These are phyloP conservation scores for Sclerotinia subarctica DNA, from an alignment of 2,329 filamentous ascomycete genomes.

Conservation along the genomic window DNA sequence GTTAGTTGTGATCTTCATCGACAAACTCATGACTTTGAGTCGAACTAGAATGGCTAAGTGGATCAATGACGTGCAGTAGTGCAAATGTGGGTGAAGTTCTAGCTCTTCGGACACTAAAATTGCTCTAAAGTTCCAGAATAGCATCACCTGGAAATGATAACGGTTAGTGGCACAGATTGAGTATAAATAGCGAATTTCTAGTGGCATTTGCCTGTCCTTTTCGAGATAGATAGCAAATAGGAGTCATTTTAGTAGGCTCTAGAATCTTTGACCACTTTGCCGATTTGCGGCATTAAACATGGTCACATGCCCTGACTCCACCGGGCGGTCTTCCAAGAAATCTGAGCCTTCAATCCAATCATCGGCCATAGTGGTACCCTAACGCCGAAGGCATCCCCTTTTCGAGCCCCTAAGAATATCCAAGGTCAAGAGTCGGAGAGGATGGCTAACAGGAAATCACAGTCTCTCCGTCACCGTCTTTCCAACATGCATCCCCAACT, in stretches of 20 bases:
- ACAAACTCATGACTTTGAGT: not conserved
- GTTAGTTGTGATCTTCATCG: not conserved
- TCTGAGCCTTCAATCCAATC: not conserved
- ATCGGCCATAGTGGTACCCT: not conserved
- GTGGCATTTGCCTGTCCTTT: not conserved
- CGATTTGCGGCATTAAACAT: not conserved
- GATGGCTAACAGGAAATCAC: not conserved
- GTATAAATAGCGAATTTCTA: not conserved
- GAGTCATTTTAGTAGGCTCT: not conserved
- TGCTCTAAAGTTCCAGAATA: not conserved
- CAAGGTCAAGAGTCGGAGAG: not conserved
- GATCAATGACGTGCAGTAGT: not conserved
- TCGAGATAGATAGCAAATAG: not conserved
- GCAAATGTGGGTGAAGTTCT: not conserved
- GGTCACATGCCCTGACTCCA: not conserved
- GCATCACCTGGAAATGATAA: not conserved
- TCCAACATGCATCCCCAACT: constrained; percentile 59
- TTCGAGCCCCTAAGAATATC: not conserved
- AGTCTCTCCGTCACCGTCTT: constrained; percentile 56
- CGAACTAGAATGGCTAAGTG: not conserved
- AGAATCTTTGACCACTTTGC: not conserved
- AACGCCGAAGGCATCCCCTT: not conserved
- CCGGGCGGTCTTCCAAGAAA: not conserved
- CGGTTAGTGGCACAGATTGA: not conserved
- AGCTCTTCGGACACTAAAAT: no score